Conservation (phyloP, 176 grass and related monocot genomes). For the Guadua angustifolia region DNA sequence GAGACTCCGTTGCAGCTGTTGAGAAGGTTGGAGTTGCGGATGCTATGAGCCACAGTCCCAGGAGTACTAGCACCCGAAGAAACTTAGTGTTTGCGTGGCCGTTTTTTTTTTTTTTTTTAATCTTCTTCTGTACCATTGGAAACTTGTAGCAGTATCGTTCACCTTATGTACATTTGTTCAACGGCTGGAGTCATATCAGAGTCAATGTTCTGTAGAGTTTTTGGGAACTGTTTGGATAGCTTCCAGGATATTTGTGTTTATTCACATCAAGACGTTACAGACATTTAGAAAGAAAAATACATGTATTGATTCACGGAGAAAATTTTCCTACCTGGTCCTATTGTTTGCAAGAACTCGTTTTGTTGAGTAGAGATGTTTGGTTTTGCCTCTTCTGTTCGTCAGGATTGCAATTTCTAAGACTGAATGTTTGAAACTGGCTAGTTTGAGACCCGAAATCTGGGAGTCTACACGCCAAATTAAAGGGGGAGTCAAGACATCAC, state of each 20-base stretch:
- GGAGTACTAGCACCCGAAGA: slow-evolving; percentile 42
- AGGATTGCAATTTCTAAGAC: background rate
- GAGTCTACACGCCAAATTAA: background rate
- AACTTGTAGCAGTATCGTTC: background rate
- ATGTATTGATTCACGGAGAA: background rate
- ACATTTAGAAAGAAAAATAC: background rate
- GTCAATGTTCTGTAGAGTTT: background rate
- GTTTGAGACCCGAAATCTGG: background rate
- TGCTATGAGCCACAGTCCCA: slow-evolving; percentile 77
- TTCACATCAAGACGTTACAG: background rate
- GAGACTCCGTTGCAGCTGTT: slow-evolving; percentile 76
- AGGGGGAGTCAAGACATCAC: no score
- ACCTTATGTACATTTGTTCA: background rate
- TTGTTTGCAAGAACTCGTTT: background rate
- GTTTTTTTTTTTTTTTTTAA: background rate
- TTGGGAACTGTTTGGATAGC: background rate
- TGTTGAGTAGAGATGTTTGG: background rate
- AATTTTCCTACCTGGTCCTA: background rate
- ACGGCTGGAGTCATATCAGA: background rate
- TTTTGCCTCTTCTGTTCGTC: background rate
- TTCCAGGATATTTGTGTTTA: background rate
- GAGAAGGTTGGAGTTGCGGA: slow-evolving; percentile 81
- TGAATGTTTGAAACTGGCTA: background rate
- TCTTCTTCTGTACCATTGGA: background rate
- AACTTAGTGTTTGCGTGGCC: no score